A percentile compares a stretch with the other conserved stretches of the same genome.
Evolutionary conservation across 495 filamentous ascomycete genomes (phyloP).

Genomic region (Aspergillus homomorphus): DNA sequence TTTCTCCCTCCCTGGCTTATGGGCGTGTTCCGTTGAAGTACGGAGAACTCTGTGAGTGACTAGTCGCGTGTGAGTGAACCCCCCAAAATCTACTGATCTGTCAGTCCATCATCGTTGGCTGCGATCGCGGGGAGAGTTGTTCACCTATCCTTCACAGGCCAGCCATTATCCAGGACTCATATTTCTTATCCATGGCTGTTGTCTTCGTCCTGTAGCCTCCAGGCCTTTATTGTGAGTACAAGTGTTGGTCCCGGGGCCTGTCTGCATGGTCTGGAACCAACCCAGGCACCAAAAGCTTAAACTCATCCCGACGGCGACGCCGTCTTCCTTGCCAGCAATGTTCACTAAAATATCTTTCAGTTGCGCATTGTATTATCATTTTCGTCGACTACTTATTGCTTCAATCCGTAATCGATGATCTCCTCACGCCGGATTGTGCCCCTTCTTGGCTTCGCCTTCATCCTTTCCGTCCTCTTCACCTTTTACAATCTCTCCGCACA

Average conservation of each 20-base stretch:
- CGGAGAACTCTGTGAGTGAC: neutral
- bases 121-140: neutral
- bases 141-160: no score
- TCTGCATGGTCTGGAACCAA: neutral
- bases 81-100: neutral
- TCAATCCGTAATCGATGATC: constrained; percentile 31
- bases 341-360: neutral
- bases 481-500: constrained; percentile 31
- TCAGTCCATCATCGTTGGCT: neutral
- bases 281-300: neutral
- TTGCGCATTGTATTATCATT: neutral
- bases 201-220: neutral
- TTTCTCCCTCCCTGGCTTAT: neutral
- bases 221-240: neutral
- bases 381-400: constrained; percentile 2
- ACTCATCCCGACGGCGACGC: neutral
- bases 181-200: neutral
- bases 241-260: neutral
- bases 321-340: no score
- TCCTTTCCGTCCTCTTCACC: constrained; percentile 30
- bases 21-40: neutral
- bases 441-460: constrained; percentile 39
- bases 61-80: neutral
- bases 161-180: no score
- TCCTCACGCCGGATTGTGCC: constrained; percentile 35